Percentiles rank a stretch among this genome's conserved stretches.
phyloP scores from a whole-genome alignment of 2,329 filamentous ascomycete genomes.

The Neonectria faginata region DNA sequence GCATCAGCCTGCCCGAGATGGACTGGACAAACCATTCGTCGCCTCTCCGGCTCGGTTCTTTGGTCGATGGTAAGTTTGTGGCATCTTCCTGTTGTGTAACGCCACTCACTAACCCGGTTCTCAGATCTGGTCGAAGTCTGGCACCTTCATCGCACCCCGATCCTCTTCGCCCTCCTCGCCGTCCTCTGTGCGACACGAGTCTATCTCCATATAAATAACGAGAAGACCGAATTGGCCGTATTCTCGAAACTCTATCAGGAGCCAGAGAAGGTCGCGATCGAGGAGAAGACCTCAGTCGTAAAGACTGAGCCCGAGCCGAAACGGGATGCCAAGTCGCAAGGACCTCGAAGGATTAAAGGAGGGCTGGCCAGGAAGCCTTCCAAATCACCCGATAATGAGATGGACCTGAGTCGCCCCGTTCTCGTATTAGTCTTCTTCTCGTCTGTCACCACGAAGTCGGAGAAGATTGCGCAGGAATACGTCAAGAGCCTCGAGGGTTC shows the following conservation, averaged over 20 bases:
- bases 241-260: conserved; percentile 53
- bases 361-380: conserved; percentile 50
- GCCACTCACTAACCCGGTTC: conserved; percentile 26
- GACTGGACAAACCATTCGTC: conserved; percentile 43
- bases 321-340: conserved; percentile 50
- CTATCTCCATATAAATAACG: conserved; percentile 56
- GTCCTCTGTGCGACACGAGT: conserved; percentile 55
- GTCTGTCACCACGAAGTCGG: conserved; percentile 86
- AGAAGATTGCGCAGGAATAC: conserved; percentile 76
- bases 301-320: conserved; percentile 43
- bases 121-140: conserved; percentile 57
- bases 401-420: conserved; percentile 60
- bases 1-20: conserved; percentile 35
- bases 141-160: conserved; percentile 60
- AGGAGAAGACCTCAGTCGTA: conserved; percentile 35
- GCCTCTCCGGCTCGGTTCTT: conserved; percentile 40
- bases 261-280: conserved; percentile 26
- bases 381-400: conserved; percentile 40
- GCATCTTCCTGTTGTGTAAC: conserved; percentile 10
- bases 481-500: conserved; percentile 64
- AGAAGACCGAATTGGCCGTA: conserved; percentile 50
- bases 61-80: conserved; percentile 42
- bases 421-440: conserved; percentile 89
- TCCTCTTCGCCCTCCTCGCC: conserved; percentile 55
- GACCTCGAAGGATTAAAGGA: conserved; percentile 64